Conservation (phyloP, 768 basidiomycete genomes). For the Rhizopogon vinicolor region DNA sequence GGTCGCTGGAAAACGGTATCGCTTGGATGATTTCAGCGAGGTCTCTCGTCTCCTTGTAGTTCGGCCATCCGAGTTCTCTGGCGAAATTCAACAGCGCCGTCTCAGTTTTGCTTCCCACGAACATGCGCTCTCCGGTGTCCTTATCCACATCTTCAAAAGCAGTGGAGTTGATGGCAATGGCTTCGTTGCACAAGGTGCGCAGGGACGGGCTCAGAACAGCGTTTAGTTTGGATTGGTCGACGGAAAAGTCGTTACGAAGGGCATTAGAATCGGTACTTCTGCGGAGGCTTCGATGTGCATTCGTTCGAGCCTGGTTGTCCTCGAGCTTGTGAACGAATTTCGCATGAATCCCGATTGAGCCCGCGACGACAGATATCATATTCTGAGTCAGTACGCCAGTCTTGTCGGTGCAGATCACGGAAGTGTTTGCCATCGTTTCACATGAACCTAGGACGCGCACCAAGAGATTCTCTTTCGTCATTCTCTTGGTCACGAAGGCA, state of each 20-base stretch:
- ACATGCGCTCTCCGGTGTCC: conserved; percentile 52
- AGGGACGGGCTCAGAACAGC: conserved; percentile 56
- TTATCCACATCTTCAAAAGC: conserved; percentile 83
- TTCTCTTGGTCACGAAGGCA: conserved; percentile 97
- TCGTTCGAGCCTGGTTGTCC: conserved; percentile 66
- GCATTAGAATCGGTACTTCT: conserved; percentile 25
- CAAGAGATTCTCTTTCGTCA: conserved; percentile 92
- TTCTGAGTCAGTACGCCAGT: conserved; percentile 97
- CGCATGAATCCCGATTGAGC: conserved; percentile 88
- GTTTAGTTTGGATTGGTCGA: conserved; percentile 75
- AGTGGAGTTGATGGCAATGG: conserved; percentile 90
- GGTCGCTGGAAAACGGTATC: conserved; percentile 90
- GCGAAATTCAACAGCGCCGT: conserved; percentile 86
- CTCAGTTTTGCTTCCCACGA: conserved; percentile 95
- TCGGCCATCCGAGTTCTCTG: conserved; percentile 71
- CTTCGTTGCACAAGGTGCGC: conserved; percentile 68
- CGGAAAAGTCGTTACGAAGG: conserved; percentile 68
- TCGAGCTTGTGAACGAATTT: conserved; percentile 85
- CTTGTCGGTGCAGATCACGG: conserved; percentile 94
- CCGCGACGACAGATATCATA: conserved; percentile 93
- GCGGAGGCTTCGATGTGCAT: conserved; percentile 51
- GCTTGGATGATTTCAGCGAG: conserved; percentile 65
- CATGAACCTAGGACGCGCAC: conserved; percentile 96
- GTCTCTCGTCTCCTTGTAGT: conserved; percentile 67
- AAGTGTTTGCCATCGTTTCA: conserved; percentile 98